Evolutionary conservation across 495 filamentous ascomycete genomes (phyloP), one percentile per base, ranked within the genome.

Genomic region (Aspergillus conjunctus): DNA sequence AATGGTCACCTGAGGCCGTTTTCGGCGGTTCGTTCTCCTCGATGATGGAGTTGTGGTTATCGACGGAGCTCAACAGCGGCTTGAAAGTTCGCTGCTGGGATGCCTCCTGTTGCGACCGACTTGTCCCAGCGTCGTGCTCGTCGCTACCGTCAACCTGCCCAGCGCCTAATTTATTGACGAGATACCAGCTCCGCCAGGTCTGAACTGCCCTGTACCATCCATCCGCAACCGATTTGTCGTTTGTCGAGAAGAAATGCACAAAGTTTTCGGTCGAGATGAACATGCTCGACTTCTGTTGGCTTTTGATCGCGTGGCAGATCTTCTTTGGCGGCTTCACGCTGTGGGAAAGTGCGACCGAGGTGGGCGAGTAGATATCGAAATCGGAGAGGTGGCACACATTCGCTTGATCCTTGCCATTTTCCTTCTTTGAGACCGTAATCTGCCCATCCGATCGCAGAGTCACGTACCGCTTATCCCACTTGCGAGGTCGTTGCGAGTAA

Each of bases 301-400:
- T 95, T 71, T 96, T 97, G 64, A 98, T 81, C 4, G 91, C 93
- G 67, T 88, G 93, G 71, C 91, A 96, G 56, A 87, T 78, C 66
- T 86, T 88, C 66, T 91, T 93, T 0, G 91, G 91, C 1, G 89
- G 87, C 62, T 84, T 89, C 57, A 93, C 74, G 15, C 71, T 79
- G 57, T 86, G 83, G 41, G 84, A 83, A 54, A 85, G 74, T 37
- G 89, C 84, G 14, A 83, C 81, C 41, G 85, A 79, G 4, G 83
- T 88, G 10, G 91, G 88, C 8, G 80, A 83, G 72, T 96, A 97
- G 43, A 96, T 89, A 65, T 98, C 94, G 66, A 93, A 98, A 71
- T 97, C 94, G 10, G 92, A 91, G 14, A 98, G 72, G 71, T 96
- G 91, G 68, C 95, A 97, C 32, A 94, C 77, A 60, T 84, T 88